Conservation (phyloP, 2,329 filamentous ascomycete genomes). For the Lasiodiplodia citricola region DNA sequence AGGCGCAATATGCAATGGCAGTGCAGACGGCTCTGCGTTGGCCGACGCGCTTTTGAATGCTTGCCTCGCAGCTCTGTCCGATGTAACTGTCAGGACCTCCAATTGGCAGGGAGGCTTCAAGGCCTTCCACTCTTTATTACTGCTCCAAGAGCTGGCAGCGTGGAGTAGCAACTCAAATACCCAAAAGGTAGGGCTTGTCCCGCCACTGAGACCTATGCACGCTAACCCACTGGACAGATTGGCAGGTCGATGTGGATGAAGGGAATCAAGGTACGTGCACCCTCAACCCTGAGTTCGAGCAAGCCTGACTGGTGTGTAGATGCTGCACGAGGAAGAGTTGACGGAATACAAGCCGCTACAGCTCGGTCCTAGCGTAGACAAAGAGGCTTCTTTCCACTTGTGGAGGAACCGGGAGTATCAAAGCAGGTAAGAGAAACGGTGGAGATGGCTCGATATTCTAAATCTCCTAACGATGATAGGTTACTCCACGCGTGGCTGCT, state of each 20-base stretch:
- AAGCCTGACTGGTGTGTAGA: background rate
- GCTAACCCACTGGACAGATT: background rate
- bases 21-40: background rate
- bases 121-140: background rate
- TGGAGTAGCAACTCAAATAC: background rate
- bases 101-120: background rate
- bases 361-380: background rate
- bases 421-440: background rate
- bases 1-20: background rate
- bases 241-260: background rate
- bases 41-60: background rate
- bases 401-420: background rate
- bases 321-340: background rate
- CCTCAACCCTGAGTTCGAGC: background rate
- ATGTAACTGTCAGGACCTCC: background rate
- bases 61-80: background rate
- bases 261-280: background rate
- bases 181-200: background rate
- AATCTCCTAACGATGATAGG: background rate
- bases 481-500: background rate
- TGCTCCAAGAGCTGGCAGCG: background rate
- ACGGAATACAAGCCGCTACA: background rate
- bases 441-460: background rate
- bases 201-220: background rate
- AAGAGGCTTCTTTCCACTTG: background rate